Conservation (phyloP, 139 green algal species). For the Chlamydomonas applanata region DNA sequence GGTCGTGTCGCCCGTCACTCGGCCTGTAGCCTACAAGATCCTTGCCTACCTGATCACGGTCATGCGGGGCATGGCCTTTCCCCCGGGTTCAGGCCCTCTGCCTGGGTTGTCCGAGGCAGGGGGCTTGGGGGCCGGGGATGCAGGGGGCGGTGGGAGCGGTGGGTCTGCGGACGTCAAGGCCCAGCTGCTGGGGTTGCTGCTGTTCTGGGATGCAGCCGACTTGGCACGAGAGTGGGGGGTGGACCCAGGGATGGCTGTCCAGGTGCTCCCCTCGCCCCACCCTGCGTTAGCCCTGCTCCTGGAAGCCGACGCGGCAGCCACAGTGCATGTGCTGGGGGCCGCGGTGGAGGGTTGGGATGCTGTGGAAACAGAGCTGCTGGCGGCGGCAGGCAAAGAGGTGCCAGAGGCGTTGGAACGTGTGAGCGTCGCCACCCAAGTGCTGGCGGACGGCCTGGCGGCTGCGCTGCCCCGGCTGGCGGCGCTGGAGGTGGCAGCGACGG, state of each 20-base stretch:
- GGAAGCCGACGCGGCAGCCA: conserved; percentile 35
- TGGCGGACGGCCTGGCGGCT: conserved; percentile 38
- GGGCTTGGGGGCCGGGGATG: background rate
- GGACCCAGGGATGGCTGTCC: background rate
- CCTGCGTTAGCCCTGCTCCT: conserved; percentile 48
- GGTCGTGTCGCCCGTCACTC: conserved; percentile 1
- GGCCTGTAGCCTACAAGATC: conserved; percentile 57
- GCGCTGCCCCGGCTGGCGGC: conserved; percentile 5
- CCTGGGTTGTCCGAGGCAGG: background rate
- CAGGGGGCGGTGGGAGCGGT: background rate
- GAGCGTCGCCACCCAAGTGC: conserved; percentile 41
- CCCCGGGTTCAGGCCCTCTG: conserved; percentile 10
- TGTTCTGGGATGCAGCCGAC: too few species aligned
- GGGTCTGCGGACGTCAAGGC: conserved; percentile 8
- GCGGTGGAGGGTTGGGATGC: conserved; percentile 55
- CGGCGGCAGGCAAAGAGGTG: conserved; percentile 35
- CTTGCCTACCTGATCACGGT: conserved; percentile 64
- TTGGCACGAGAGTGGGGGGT: conserved; percentile 34
- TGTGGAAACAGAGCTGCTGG: conserved; percentile 54
- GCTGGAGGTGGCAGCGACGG: background rate
- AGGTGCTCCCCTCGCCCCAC: conserved; percentile 16
- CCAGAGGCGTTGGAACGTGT: conserved; percentile 39
- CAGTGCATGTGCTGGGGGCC: conserved; percentile 41
- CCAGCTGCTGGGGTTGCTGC: conserved; percentile 42
- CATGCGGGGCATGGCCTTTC: conserved; percentile 22